Base-by-base conservation (phyloP, 176 grass and related monocot species). In the Ampelocalamus luodianensis region DNA sequence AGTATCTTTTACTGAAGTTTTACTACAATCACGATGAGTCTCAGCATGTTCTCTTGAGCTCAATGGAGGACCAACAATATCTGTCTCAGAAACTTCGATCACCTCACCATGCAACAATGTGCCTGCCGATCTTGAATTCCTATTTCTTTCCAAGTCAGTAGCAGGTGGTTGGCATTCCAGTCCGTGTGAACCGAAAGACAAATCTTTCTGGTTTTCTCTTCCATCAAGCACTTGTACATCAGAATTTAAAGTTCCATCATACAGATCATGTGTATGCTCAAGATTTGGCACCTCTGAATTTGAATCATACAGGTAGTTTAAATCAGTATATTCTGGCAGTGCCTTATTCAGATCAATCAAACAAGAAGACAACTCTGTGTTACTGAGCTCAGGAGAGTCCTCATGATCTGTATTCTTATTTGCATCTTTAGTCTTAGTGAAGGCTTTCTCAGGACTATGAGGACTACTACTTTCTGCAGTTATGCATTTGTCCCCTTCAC, bases 341-440 rank as follows among this genome's bases (percentile, higher is more conserved):
- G 75, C 56, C 65, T 49, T 2, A 79, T 93, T 93, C 54, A 93
- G 74, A 85, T 93, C 91, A 79, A 90, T 26, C 58, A 82, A 79
- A 40, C 37, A 11, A 53, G 84, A 67, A 42, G 78, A 45, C 58
- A 85, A 20, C 40, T 70, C 39, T 59, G 74, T 82, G 51, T 55
- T 79, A 39, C 60, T 68, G 20, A 83, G 78, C 23, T 82, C 61
- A 90, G 61, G 62, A 68, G 27, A 63, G 11, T 65, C 22, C 72
- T 77, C 81, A 61, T 44, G 26, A 45, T 67, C 62, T 83, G 40
- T 51, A 62, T 79, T 54, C 66, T 81, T 61, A 40, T 59, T 67
- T 40, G 49, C 22, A 60, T 83, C 42, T 9, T 78, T 85, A 10
- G 15, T 72, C 17, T 43, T 53, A 74, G 18, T 44, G 48, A 70